Evolutionary conservation across 2,329 filamentous ascomycete genomes (phyloP), one percentile per base, ranked within the genome.

Genomic region (Dothideomycetes sp.): DNA sequence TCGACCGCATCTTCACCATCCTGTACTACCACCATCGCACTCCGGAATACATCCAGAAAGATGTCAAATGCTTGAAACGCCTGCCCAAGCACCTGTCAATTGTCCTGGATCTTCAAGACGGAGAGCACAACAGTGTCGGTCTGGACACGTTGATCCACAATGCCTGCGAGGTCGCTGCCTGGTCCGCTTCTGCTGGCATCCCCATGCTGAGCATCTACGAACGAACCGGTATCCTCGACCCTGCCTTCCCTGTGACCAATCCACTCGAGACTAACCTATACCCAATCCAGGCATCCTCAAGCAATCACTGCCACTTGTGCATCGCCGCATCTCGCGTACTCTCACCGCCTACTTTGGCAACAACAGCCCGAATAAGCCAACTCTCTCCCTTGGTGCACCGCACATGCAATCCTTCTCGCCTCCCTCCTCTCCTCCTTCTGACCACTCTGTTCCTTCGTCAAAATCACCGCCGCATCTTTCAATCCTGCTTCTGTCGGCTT

Each of bases 11-110:
- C 48, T 76, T 86, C 39, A 84, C 85, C 8, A 74, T 96, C 46
- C 70, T 94, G 41, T 88, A 89, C 61, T 91, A 98, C 66, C 93
- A 98, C 65, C 91, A 98, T 62, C 84, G 85, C 38, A 94, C 89
- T 1, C 91, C 91, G 6, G 85, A 94, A 58, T 78, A 94, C 57
- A 94, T 98, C 51, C 79, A 82, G 55, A 80, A 82, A 54, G 91
- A 98, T 64, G 81, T 96, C 18, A 78, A 78, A 59, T 71, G 73
- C 8, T 63, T 98, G 43, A 73, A 70, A 44, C 78, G 82, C 52
- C 64, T 93, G 45, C 91, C 91, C 2, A 76, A 82, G 49, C 91
- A 98, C 57, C 62, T 98, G 36, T 95, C 87, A 56, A 81, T 94
- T 9, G 80, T 96, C 41, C 64, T 98, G 44, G 81, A 80, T 44